These are phyloP conservation scores for Trichothecium roseum DNA, from an alignment of 2,329 filamentous ascomycete species.

Conservation along the genomic window DNA sequence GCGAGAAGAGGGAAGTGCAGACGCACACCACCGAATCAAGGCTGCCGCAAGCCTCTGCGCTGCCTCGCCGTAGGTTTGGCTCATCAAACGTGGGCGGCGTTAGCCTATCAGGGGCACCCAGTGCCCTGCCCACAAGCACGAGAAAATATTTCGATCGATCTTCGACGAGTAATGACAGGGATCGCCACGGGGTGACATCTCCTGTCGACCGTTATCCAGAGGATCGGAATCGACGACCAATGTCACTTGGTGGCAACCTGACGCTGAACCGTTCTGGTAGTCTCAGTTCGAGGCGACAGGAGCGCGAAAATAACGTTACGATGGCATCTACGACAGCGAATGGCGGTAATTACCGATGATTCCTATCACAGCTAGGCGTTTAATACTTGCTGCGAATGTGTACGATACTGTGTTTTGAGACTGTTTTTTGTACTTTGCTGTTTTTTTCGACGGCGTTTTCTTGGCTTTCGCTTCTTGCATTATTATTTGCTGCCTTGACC, in stretches of 20 bases:
- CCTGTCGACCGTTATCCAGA: conserved; percentile 13
- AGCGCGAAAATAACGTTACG: conserved; percentile 28
- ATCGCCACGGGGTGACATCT: conserved; percentile 5
- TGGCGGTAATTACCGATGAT: conserved; percentile 34
- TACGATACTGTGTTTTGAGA: conserved; percentile 7
- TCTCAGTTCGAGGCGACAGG: conserved; percentile 28
- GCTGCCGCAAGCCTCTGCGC: conserved; percentile 24
- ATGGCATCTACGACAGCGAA: conserved; percentile 26
- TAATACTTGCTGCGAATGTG: conserved; percentile 13
- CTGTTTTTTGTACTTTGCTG: not conserved
- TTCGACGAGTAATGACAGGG: conserved; percentile 8
- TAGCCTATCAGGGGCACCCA: conserved; percentile 30
- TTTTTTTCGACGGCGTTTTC: conserved; percentile 1
- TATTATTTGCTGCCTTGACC: not conserved
- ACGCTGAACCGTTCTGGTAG: conserved; percentile 34
- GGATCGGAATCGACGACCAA: conserved; percentile 20
- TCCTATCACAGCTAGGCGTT: not conserved
- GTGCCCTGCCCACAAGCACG: conserved; percentile 18
- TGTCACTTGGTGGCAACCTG: conserved; percentile 30
- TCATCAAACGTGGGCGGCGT: conserved; percentile 35
- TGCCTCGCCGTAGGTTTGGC: conserved; percentile 43
- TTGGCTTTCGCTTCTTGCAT: not conserved
- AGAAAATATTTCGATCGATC: conserved; percentile 40
- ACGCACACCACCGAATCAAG: too few species aligned
- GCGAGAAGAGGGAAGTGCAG: too few species aligned